A percentile compares a stretch with the other conserved stretches of the same genome.
These are phyloP conservation scores for Agroathelia rolfsii DNA, from an alignment of 1,284 basidiomycete genomes.

Conservation along the genomic window DNA sequence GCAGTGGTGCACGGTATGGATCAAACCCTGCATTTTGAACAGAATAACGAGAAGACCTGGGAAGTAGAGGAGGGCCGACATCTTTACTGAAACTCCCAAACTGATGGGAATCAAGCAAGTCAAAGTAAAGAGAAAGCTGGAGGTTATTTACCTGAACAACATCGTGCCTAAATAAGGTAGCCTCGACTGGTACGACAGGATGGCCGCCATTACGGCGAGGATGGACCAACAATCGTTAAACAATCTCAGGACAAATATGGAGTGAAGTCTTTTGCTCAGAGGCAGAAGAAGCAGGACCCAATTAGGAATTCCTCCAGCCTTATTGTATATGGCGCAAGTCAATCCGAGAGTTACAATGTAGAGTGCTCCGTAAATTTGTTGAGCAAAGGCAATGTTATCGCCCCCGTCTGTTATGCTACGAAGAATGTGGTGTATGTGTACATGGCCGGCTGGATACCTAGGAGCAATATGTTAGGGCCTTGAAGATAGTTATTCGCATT, in stretches of 20 bases:
- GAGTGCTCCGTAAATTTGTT: constrained; percentile 68
- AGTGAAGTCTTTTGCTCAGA: constrained; percentile 89
- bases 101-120: too few relatives aligned
- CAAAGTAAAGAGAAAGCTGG: too few relatives aligned
- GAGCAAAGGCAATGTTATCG: constrained; percentile 54
- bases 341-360: constrained; percentile 62
- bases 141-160: constrained; percentile 68
- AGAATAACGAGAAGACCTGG: constrained; percentile 79
- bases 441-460: constrained; percentile 92
- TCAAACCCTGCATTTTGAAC: constrained; percentile 64
- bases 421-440: constrained; percentile 77
- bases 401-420: constrained; percentile 58
- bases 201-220: constrained; percentile 46
- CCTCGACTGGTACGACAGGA: constrained; percentile 50
- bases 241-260: constrained; percentile 84
- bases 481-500: too few relatives aligned
- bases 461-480: too few relatives aligned
- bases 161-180: constrained; percentile 54
- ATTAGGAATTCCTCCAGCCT: constrained; percentile 62
- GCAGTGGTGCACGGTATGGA: constrained; percentile 44
- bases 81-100: constrained; percentile 85
- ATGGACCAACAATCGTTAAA: constrained; percentile 96
- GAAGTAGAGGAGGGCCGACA: constrained; percentile 91
- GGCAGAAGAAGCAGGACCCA: constrained; percentile 71
- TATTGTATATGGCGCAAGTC: constrained; percentile 60